Evolutionary conservation across 73 alveolate genomes (phyloP).

Genomic region (Urostyla sp.): DNA sequence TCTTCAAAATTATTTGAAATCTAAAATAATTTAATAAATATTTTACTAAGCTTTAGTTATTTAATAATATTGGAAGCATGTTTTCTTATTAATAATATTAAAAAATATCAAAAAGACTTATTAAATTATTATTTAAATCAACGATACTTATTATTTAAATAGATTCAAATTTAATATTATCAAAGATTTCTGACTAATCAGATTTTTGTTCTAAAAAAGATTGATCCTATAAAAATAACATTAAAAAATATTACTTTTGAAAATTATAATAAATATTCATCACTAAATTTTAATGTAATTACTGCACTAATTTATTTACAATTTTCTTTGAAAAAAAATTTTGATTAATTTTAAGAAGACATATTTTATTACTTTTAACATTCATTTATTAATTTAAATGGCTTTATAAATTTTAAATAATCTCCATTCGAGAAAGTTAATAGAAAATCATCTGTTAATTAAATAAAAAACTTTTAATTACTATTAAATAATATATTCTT

Average conservation of each 20-base stretch:
- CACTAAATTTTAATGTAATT: neutral
- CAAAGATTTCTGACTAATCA: neutral
- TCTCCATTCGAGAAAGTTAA: neutral
- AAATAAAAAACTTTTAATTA: neutral
- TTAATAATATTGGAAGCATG: neutral
- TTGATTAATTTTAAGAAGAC: neutral
- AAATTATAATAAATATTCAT: neutral
- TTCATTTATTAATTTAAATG: conserved; percentile 25
- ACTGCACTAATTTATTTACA: neutral
- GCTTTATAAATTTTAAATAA: neutral
- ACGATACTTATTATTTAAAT: neutral
- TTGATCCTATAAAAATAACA: conserved; percentile 22
- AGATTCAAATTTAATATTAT: neutral
- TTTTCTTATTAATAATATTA: neutral
- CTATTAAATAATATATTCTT: neutral
- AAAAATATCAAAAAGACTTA: conserved; percentile 1
- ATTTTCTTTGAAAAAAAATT: neutral
- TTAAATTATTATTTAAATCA: neutral
- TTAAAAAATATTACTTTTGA: neutral
- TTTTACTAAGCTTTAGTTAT: conserved; percentile 1
- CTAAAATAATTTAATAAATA: too few species aligned
- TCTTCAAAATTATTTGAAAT: too few species aligned
- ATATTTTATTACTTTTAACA: neutral
- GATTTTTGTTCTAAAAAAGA: conserved; percentile 5
- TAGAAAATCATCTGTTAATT: neutral